A percentile compares a stretch with the other conserved stretches of the same genome.
These are phyloP conservation scores for Scheffersomyces ergatensis DNA, from an alignment of 805 yeast species.

Conservation along the genomic window DNA sequence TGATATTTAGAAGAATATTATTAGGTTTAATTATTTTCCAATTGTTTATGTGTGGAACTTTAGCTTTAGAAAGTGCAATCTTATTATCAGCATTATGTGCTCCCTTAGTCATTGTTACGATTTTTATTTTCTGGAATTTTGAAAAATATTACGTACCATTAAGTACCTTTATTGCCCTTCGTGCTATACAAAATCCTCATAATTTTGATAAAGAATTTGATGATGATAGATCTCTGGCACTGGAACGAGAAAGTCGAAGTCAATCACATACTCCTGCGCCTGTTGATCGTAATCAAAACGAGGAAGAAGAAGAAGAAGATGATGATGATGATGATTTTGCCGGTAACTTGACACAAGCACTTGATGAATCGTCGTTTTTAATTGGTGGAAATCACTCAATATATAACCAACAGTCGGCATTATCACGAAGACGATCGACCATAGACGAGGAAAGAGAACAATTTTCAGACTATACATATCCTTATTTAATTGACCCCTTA, in stretches of 20 bases:
- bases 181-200: slow-evolving; percentile 49
- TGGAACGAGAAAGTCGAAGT: slow-evolving; percentile 6
- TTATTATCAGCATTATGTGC: slow-evolving; percentile 45
- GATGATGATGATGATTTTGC: slow-evolving; percentile 5
- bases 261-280: slow-evolving; percentile 5
- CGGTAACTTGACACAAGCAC: slow-evolving; percentile 5
- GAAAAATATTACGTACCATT: slow-evolving; percentile 55
- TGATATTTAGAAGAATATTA: slow-evolving; percentile 54
- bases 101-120: slow-evolving; percentile 48
- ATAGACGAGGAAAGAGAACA: slow-evolving; percentile 58
- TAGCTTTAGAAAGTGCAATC: slow-evolving; percentile 59
- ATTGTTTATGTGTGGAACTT: slow-evolving; percentile 61
- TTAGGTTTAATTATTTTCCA: slow-evolving; percentile 56
- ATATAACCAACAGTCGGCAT: not conserved
- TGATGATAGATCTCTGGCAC: slow-evolving; percentile 22
- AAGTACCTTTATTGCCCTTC: slow-evolving; percentile 53
- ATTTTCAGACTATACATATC: slow-evolving; percentile 49
- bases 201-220: slow-evolving; percentile 42
- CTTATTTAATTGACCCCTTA: slow-evolving; percentile 43
- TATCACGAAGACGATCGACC: slow-evolving; percentile 44
- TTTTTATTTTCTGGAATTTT: slow-evolving; percentile 47
- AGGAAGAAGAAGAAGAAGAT: not conserved
- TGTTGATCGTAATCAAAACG: not conserved
- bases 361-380: slow-evolving; percentile 20
- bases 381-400: slow-evolving; percentile 5